Base-by-base conservation (phyloP, 2,329 filamentous ascomycete genomes). In the Septoria petroselini region DNA sequence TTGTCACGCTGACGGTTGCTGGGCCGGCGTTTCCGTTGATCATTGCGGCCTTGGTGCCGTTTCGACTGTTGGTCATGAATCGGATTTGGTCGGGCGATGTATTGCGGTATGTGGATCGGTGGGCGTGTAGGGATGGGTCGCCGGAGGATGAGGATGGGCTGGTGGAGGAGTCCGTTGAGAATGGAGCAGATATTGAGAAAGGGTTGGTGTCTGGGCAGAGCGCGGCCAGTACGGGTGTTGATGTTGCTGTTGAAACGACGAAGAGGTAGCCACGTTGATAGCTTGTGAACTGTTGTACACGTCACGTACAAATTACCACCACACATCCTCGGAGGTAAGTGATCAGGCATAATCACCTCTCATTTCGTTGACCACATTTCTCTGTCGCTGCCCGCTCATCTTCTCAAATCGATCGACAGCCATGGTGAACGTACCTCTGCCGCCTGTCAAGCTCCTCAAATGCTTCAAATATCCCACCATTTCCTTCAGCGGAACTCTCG, bases 401-500 rank as follows among this genome's bases (percentile, higher is more conserved):
- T 75, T 77, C 71, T 88, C 84, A 67, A 87, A 88, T 30, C 77
- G 76, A 71, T 88, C 84, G 40, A 87, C 80, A 54, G 72, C 79
- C 85, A 88, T 88, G 3, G 87, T 81, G 66, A 88, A 88, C 1
- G 84, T 87, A 0, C 84, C 85, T 48, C 93, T 78, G 0, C 93
- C 93, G 2, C 85, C 87, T 3, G 91, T 98, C 73, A 95, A 78
- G 70, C 88, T 91, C 44, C 93, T 77, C 57, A 98, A 71, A 65
- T 94, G 88, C 67, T 89, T 88, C 60, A 97, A 76, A 69, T 97
- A 98, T 34, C 91, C 88, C 29, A 97, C 84, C 88, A 97, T 96
- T 70, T 97, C 91, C 71, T 93, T 94, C 62, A 97, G 76, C 25
- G 93, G 93, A 21, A 97, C 91, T 62, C 87, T 83, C 17, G 91